phyloP scores from a whole-genome alignment of 345 rosid genomes.

The Triadica sebifera region DNA sequence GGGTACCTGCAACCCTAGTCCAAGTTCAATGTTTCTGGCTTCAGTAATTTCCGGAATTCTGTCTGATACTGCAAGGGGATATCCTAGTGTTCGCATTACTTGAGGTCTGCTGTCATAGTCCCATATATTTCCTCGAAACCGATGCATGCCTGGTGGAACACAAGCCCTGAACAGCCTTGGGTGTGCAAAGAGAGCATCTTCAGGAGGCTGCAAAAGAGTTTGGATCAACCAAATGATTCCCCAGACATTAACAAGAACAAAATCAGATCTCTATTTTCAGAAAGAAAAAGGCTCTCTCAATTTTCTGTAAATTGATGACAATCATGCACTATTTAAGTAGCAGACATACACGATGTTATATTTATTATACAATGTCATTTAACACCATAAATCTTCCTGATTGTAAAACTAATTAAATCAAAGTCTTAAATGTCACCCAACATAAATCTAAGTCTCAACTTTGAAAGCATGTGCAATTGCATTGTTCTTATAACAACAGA shows the following conservation, averaged over 20 bases:
- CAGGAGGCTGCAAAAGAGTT: conserved; percentile 63
- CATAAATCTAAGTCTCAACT: not conserved
- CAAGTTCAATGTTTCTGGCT: conserved; percentile 92
- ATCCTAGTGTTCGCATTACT: conserved; percentile 73
- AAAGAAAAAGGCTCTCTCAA: not conserved
- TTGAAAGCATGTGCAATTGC: not conserved
- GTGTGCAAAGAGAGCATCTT: conserved; percentile 89
- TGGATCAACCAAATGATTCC: conserved; percentile 1
- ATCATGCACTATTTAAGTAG: not conserved
- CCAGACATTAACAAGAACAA: conserved; percentile 2
- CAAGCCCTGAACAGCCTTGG: conserved; percentile 97
- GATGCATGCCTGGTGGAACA: conserved; percentile 96
- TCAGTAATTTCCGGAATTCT: conserved; percentile 84
- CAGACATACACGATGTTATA: not conserved
- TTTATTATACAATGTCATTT: not conserved
- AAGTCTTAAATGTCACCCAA: not conserved
- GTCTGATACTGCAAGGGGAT: conserved; percentile 63
- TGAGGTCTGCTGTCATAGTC: conserved; percentile 83
- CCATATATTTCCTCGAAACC: conserved; percentile 95
- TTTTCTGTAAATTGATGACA: not conserved
- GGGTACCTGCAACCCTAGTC: conserved; percentile 87
- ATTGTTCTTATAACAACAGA: not conserved
- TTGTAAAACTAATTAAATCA: conserved; percentile 8
- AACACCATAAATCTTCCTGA: not conserved
- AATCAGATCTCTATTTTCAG: not conserved